Percentiles rank a stretch among this genome's conserved stretches.
phyloP scores from a whole-genome alignment of 768 basidiomycete species.

The Hirschioporus abietinus region DNA sequence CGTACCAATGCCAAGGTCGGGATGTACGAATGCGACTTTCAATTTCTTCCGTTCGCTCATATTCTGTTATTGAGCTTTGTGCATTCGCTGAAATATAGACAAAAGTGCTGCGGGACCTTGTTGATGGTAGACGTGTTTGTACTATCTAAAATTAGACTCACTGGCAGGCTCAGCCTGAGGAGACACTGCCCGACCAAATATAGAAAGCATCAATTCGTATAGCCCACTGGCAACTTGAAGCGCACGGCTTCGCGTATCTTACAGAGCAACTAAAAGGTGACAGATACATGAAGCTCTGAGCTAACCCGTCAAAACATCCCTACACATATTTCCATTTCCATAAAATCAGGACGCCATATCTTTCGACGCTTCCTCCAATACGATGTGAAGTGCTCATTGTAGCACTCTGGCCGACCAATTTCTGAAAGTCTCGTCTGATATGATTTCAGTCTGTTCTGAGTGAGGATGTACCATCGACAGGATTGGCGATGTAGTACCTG shows the following conservation, averaged over 20 bases:
- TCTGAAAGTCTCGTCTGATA: no score
- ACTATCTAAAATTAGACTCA: not conserved
- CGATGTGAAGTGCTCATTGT: no score
- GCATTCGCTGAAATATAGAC: not conserved
- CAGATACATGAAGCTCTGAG: not conserved
- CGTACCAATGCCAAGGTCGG: slow-evolving; percentile 90
- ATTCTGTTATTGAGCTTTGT: not conserved
- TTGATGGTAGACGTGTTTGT: not conserved
- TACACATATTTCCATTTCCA: not conserved
- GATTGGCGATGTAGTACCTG: no score
- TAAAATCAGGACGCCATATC: no score
- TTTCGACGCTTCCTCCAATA: no score
- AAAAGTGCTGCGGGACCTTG: not conserved
- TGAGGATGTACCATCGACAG: no score
- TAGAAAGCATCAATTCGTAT: not conserved
- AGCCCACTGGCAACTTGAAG: no score
- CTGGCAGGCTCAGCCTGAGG: no score
- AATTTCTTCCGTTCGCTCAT: slow-evolving; percentile 18
- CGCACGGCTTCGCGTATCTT: no score
- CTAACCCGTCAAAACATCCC: not conserved
- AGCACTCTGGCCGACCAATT: no score
- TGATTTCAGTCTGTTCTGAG: no score
- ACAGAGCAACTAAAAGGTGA: no score
- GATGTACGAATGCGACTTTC: slow-evolving; percentile 83
- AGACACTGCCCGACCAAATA: not conserved